Conservation (phyloP, 306 rosid genomes). For the Gastrolobium bilobum region DNA sequence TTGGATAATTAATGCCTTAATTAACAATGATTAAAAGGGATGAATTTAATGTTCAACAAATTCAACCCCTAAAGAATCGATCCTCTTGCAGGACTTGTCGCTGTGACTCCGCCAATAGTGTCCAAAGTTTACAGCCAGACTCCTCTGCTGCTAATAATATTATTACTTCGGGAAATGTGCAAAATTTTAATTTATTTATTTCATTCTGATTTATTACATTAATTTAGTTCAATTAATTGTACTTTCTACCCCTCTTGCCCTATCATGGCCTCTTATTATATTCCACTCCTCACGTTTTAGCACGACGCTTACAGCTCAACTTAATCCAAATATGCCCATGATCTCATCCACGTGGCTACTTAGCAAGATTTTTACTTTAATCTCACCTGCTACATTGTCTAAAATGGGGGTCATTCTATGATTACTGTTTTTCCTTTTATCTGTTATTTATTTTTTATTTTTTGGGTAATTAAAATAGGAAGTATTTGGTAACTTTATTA, state of each 20-base stretch:
- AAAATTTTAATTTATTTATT: conserved; percentile 22
- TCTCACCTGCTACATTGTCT: conserved; percentile 55
- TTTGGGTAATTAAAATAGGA: no score
- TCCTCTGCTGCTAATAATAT: conserved; percentile 76
- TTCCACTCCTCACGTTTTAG: conserved; percentile 81
- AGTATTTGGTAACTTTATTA: background rate
- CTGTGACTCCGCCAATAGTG: conserved; percentile 61
- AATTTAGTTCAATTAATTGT: conserved; percentile 57
- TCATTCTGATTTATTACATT: conserved; percentile 49
- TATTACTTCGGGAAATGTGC: conserved; percentile 67
- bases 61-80: conserved; percentile 63
- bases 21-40: conserved; percentile 47
- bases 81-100: conserved; percentile 69
- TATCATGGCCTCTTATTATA: conserved; percentile 65
- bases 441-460: no score
- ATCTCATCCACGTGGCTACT: conserved; percentile 70
- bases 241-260: conserved; percentile 58
- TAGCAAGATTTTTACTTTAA: conserved; percentile 53
- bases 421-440: background rate
- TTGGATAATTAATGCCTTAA: conserved; percentile 42
- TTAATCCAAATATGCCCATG: conserved; percentile 47
- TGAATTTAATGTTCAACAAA: conserved; percentile 37
- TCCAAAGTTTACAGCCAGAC: conserved; percentile 77
- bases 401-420: conserved; percentile 4
- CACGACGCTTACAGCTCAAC: conserved; percentile 96